These are phyloP conservation scores for Gomphus sp. DNA, from an alignment of 1,284 basidiomycete genomes.

Conservation along the genomic window DNA sequence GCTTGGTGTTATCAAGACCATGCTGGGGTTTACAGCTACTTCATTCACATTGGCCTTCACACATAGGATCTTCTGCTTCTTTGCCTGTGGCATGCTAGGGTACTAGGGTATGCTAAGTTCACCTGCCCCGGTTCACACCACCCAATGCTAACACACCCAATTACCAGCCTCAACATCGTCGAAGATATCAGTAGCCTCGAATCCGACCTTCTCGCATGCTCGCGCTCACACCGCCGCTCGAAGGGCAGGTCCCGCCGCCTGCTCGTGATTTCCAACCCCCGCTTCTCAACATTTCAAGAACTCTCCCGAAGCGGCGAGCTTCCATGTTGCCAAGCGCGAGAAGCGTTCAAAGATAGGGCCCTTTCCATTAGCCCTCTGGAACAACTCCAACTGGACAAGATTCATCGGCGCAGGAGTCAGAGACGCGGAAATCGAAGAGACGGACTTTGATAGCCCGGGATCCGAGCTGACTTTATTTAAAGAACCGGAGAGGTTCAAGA, in stretches of 20 bases:
- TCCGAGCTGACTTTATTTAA: too few species aligned
- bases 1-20: too few species aligned
- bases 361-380: background rate
- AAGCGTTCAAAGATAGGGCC: slow-evolving; percentile 6
- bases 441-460: too few species aligned
- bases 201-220: slow-evolving; percentile 1
- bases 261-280: slow-evolving; percentile 39
- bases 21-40: too few species aligned
- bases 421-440: background rate
- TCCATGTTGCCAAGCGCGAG: slow-evolving; percentile 1
- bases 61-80: too few species aligned
- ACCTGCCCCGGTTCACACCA: too few species aligned
- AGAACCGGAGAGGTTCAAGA: too few species aligned
- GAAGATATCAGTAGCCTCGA: slow-evolving; percentile 25
- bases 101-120: too few species aligned
- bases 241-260: slow-evolving; percentile 25
- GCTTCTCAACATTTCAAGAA: slow-evolving; percentile 43
- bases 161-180: slow-evolving; percentile 20
- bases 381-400: background rate
- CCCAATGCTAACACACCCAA: too few species aligned
- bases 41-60: too few species aligned
- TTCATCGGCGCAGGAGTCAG: background rate
- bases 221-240: slow-evolving; percentile 11
- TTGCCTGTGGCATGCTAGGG: too few species aligned
- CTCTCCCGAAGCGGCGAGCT: slow-evolving; percentile 29